Evolutionary conservation across 345 rosid species (phyloP).

Genomic region (Corymbia maculata): DNA sequence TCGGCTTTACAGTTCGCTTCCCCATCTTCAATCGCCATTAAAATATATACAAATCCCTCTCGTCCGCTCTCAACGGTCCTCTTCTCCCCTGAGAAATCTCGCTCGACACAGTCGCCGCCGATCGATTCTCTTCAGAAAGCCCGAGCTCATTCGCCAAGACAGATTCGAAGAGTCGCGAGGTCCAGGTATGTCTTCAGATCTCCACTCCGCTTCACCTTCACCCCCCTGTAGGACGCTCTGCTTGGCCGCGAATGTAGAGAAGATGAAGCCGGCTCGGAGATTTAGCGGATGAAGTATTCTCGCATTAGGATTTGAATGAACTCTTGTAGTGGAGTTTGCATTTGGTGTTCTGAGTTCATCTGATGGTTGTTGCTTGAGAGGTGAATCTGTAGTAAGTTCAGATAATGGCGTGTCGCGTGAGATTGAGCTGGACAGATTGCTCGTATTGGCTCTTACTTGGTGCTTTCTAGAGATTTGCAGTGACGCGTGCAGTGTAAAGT

Average conservation of each 20-base stretch:
- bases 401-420: neutral
- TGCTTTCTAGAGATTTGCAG: neutral
- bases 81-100: neutral
- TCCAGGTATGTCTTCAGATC: constrained; percentile 12
- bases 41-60: neutral
- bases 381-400: neutral
- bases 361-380: neutral
- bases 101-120: neutral
- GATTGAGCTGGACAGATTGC: neutral
- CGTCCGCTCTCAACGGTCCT: constrained; percentile 26
- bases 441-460: neutral
- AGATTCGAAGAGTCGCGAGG: neutral
- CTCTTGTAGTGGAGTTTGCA: neutral
- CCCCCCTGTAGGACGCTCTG: neutral
- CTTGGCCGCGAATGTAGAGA: neutral
- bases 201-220: neutral
- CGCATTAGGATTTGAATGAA: neutral
- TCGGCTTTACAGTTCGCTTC: neutral
- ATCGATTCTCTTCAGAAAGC: neutral
- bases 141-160: neutral
- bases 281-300: neutral
- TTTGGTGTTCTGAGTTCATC: neutral
- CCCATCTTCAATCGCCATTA: neutral
- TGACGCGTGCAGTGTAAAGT: neutral
- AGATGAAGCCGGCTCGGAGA: neutral